phyloP scores from a whole-genome alignment of 768 basidiomycete genomes.

The Lentinula sp. region DNA sequence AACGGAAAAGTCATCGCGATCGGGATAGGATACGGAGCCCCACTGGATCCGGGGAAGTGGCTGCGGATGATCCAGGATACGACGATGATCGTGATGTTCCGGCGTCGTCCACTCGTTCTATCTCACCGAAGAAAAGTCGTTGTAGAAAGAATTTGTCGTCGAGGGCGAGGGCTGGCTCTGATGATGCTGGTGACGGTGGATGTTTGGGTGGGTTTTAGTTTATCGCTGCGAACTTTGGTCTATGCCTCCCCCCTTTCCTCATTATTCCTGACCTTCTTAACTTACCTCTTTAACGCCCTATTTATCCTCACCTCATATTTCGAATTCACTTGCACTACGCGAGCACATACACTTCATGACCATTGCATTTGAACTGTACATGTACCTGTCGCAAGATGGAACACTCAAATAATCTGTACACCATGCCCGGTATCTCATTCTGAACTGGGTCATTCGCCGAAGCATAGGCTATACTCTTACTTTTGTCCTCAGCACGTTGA shows the following conservation, averaged over 20 bases:
- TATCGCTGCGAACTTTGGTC: no score
- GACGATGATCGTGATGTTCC: constrained; percentile 5
- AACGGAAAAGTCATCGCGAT: background rate
- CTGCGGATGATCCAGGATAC: constrained; percentile 5
- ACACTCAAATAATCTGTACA: constrained; percentile 1
- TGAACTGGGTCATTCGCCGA: background rate
- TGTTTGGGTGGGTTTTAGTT: constrained; percentile 12
- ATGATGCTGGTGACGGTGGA: constrained; percentile 4
- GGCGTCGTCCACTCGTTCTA: background rate
- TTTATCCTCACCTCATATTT: background rate
- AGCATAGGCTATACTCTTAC: background rate
- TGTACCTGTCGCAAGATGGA: constrained; percentile 2
- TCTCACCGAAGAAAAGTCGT: background rate
- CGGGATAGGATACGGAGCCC: constrained; percentile 1
- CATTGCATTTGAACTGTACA: constrained; percentile 3
- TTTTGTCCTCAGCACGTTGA: background rate
- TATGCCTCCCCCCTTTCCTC: background rate
- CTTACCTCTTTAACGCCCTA: background rate
- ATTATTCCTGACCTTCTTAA: background rate
- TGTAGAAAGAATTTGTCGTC: constrained; percentile 2
- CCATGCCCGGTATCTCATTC: background rate
- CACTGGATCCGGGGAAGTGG: background rate
- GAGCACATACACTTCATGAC: constrained; percentile 1
- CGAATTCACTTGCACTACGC: background rate
- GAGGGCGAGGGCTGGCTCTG: constrained; percentile 4